Percentiles rank a stretch among this genome's conserved stretches.
Evolutionary conservation across 306 rosid genomes (phyloP).

Genomic region (Sechiopsis laciniata): DNA sequence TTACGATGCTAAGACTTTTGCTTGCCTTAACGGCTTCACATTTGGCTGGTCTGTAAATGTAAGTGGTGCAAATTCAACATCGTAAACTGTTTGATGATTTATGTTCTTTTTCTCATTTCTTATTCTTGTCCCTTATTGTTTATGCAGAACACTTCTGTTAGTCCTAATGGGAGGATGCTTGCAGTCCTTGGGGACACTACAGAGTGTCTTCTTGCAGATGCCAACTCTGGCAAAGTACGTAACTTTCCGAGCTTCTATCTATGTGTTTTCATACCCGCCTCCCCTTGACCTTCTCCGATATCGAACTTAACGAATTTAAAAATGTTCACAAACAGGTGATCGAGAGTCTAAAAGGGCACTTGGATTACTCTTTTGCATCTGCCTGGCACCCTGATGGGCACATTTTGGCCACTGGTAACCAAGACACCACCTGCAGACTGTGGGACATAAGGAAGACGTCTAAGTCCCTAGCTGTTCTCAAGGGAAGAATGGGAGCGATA

Average conservation of each 20-base stretch:
- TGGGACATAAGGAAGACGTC: constrained; percentile 92
- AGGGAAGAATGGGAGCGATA: constrained; percentile 92
- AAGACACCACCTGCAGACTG: constrained; percentile 88
- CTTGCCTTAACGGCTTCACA: constrained; percentile 55
- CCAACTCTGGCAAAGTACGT: constrained; percentile 32
- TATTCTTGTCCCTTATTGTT: constrained; percentile 6
- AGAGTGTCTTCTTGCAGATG: constrained; percentile 72
- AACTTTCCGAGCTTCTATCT: background rate
- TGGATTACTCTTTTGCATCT: constrained; percentile 81
- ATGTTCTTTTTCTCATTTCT: background rate
- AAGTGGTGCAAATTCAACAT: constrained; percentile 36
- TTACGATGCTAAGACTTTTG: constrained; percentile 55
- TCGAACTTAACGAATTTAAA: too few relatives aligned
- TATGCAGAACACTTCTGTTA: constrained; percentile 55
- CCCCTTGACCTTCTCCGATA: background rate
- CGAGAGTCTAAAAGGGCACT: constrained; percentile 70
- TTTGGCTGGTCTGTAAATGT: constrained; percentile 94
- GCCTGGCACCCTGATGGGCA: constrained; percentile 95
- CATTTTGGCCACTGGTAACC: constrained; percentile 88
- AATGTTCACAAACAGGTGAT: constrained; percentile 32
- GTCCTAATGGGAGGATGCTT: constrained; percentile 72
- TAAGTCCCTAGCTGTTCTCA: constrained; percentile 58
- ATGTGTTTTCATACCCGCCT: background rate
- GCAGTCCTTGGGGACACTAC: constrained; percentile 86
- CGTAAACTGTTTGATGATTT: background rate